Percentiles rank a stretch among this genome's conserved stretches.
These are phyloP conservation scores for Ophiostoma perfectum DNA, from an alignment of 2,329 filamentous ascomycete genomes.

Conservation along the genomic window DNA sequence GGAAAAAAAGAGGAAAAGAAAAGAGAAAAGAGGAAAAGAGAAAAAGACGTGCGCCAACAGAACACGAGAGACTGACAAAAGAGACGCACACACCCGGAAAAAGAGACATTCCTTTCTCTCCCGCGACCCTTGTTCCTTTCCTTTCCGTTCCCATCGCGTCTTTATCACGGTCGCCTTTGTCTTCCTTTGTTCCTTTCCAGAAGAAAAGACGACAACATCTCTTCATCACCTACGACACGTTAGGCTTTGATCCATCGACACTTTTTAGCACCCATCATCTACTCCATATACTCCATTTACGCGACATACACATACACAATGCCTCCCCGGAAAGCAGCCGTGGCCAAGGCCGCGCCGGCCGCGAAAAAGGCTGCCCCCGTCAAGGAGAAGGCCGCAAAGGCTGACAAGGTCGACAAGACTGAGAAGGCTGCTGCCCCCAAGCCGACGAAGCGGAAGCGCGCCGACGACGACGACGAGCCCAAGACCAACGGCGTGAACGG, in stretches of 20 bases:
- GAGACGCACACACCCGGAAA: neutral
- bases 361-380: conserved; percentile 31
- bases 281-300: neutral
- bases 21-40: neutral
- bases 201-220: neutral
- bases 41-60: neutral
- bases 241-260: neutral
- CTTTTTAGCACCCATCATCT: neutral
- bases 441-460: conserved; percentile 22
- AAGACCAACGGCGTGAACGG: conserved; percentile 24
- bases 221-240: neutral
- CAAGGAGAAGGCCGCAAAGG: conserved; percentile 28
- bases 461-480: conserved; percentile 19
- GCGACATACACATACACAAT: conserved; percentile 18
- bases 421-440: conserved; percentile 22
- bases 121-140: neutral
- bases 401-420: conserved; percentile 21
- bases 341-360: conserved; percentile 28
- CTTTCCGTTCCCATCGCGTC: conserved; percentile 4
- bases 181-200: neutral
- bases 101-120: neutral
- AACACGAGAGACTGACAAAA: neutral
- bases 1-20: neutral
- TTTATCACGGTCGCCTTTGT: neutral
- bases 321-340: conserved; percentile 22